Evolutionary conservation across 495 filamentous ascomycete genomes (phyloP), one percentile per base, ranked within the genome.

Genomic region (Neurospora tetraspora): DNA sequence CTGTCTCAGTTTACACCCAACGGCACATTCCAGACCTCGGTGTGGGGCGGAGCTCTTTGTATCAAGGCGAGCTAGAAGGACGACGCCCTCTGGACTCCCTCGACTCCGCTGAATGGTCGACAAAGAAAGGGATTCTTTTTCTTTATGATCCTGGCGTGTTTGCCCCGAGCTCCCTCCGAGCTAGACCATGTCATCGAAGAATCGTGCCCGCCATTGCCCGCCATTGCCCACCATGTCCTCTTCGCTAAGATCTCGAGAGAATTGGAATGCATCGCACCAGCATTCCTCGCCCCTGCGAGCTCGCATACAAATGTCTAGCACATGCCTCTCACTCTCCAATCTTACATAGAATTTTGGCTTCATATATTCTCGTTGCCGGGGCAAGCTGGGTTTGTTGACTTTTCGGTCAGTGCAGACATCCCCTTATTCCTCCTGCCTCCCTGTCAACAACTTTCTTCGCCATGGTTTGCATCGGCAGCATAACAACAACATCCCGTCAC

Each of bases 261-360:
- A 34, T 34, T 34, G 53, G 53, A 65, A 65, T 65, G 53, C 14
- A 65, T 65, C 27, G 53, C 27, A 65, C 53, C 53, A 65, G 53
- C 53, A 65, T 65, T 65, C 53, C 53, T 65, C 27, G 53, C 53
- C 53, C 53, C 53, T 65, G 53, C 53, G 23, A 65, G 53, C 53
- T 65, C 53, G 53, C 53, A 65, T 79, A 79, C 78, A 80, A 76
- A 79, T 80, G 77, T 80, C 77, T 78, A 69, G 77, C 65, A 77
- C 69, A 69, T 70, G 43, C 68, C 73, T 39, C 36, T 72, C 68
- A 31, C 45, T 47, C 72, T 70, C 69, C 23, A 11, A 39, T 53
- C 39, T 71, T 45, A 34, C 6, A 34, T 31, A n/a, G 53, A 65
- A 65, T 34, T 65, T 65, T 65, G 14, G 27, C 40, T 68, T 72